These are phyloP conservation scores for Discostella pseudostelligera DNA, from an alignment of 108 stramenopile species.

Conservation along the genomic window DNA sequence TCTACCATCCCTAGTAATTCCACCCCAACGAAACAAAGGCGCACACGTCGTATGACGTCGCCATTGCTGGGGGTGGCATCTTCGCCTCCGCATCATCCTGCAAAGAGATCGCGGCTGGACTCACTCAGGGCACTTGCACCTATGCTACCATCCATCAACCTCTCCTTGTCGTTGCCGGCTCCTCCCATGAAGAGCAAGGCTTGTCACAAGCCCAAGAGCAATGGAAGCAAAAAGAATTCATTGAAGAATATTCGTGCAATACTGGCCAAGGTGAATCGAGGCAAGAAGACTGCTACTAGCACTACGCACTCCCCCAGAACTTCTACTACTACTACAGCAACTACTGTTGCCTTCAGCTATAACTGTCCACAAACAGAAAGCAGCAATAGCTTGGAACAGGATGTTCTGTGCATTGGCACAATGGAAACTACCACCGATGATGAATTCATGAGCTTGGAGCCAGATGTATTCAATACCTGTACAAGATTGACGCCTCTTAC, in stretches of 20 bases:
- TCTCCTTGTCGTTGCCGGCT: background rate
- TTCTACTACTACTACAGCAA: too few relatives aligned
- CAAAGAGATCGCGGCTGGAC: background rate
- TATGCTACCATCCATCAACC: background rate
- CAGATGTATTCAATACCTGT: background rate
- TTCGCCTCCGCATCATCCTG: background rate
- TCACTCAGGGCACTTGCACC: background rate
- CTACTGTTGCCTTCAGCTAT: background rate
- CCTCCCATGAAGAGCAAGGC: background rate
- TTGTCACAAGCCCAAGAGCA: slow-evolving; percentile 1
- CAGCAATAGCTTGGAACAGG: slow-evolving; percentile 6
- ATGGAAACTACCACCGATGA: slow-evolving; percentile 1
- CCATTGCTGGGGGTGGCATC: slow-evolving; percentile 4
- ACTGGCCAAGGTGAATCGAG: background rate
- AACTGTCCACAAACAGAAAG: background rate
- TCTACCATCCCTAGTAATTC: background rate
- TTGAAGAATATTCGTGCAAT: background rate
- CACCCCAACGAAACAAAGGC: slow-evolving; percentile 1
- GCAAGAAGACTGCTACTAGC: background rate
- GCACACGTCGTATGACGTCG: background rate
- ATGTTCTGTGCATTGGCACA: background rate
- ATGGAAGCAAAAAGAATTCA: background rate
- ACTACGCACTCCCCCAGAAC: too few relatives aligned
- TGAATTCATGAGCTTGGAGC: slow-evolving; percentile 2
- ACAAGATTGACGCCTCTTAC: background rate